Conservation (phyloP, 768 basidiomycete genomes). For the Auricularia heimuer region DNA sequence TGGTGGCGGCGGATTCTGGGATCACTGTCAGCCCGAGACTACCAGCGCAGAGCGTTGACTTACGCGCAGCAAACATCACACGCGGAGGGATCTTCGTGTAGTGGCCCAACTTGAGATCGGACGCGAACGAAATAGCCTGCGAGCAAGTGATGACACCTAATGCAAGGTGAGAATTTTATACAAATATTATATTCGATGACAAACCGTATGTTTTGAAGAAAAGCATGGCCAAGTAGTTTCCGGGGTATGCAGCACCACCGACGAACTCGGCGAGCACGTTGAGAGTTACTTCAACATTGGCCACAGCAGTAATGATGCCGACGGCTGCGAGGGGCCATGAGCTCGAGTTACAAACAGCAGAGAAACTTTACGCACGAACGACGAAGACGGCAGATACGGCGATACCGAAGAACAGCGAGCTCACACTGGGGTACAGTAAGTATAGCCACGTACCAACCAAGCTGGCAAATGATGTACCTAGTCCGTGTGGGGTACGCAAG, state of each 20-base stretch:
- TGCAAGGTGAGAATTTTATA: not conserved
- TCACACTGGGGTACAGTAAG: constrained; percentile 14
- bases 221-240: constrained; percentile 20
- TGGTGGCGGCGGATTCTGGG: constrained; percentile 17
- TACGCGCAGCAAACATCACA: constrained; percentile 17
- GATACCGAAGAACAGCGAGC: constrained; percentile 13
- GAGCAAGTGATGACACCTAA: constrained; percentile 17
- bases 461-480: constrained; percentile 7
- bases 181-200: constrained; percentile 6
- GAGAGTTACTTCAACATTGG: constrained; percentile 18
- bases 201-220: constrained; percentile 18
- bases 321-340: not conserved
- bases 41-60: not conserved
- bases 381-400: constrained; percentile 1
- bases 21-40: constrained; percentile 14
- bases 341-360: not conserved
- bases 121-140: constrained; percentile 8
- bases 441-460: constrained; percentile 5
- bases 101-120: constrained; percentile 14
- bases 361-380: not conserved
- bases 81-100: constrained; percentile 22
- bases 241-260: constrained; percentile 19
- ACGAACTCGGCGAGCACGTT: constrained; percentile 25
- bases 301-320: constrained; percentile 17
- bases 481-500: constrained; percentile 18